Base-by-base conservation (phyloP, 805 yeast genomes). In the Brettanomyces nanus region DNA sequence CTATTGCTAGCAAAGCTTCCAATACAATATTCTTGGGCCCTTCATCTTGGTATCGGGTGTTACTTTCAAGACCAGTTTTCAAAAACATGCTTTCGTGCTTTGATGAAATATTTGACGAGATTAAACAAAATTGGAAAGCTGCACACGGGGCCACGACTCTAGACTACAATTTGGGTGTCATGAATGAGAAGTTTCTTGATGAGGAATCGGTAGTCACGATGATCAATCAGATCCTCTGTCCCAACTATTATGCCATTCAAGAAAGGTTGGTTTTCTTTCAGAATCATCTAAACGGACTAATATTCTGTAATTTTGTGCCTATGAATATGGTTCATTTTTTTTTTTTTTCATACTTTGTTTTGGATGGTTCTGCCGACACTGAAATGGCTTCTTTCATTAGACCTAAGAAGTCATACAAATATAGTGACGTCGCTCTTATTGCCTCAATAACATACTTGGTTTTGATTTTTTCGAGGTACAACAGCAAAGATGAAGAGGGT, bases 181-280 rank as follows among this genome's bases (percentile, higher is more conserved):
- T n/a, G n/a, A n/a, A n/a, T n/a, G n/a, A n/a, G n/a, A n/a, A n/a
- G n/a, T n/a, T n/a, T n/a, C n/a, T n/a, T n/a, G 33, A 36, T 32
- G 31, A 19, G 4, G n/a, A 17, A 13, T 23, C 33, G 10, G 36
- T 38, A 6, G 10, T 33, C 7, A 6, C 11, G 19, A 20, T 23
- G n/a, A 19, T 43, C 10, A 32, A 45, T 6, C 3, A 15, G 5
- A 25, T 32, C 10, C 17, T 46, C 20, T 6, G 18, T 13, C 30
- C 42, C 4, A 36, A 46, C 17, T 40, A 19, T 10, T 14, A 32
- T 19, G 39, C 39, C 4, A 29, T 46, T 9, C 18, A 29, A 6
- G 48, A 46, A 33, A 36, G 50, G 17, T 5, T 46, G 11, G 14
- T 10, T 3, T 40, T 20, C 21, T 46, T 40, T 19, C 31, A 41